Conservation (phyloP, 2,329 filamentous ascomycete species). For the Chaetothyriales sp. region DNA sequence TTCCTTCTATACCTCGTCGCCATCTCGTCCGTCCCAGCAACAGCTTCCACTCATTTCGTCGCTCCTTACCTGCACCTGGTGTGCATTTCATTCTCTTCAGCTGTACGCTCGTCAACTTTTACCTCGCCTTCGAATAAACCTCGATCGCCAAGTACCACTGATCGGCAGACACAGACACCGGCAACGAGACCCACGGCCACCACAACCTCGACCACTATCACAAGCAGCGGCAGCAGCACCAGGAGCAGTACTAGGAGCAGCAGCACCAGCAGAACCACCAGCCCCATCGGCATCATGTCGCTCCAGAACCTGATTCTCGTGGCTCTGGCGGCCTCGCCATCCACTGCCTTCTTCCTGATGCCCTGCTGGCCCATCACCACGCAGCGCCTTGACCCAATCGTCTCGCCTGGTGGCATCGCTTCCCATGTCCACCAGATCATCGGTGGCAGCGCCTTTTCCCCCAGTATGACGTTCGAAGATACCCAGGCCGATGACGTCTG, state of each 20-base stretch:
- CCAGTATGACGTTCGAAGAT: slow-evolving; percentile 3
- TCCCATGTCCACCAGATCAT: slow-evolving; percentile 60
- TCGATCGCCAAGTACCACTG: not conserved
- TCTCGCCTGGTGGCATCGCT: slow-evolving; percentile 44
- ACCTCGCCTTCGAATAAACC: not conserved
- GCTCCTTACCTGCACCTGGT: not conserved
- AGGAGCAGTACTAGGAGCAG: no score
- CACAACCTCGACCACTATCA: not conserved
- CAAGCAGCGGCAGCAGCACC: no score
- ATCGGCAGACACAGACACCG: no score
- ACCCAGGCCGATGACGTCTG: slow-evolving; percentile 59
- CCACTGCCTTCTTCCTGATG: slow-evolving; percentile 2
- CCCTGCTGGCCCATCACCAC: slow-evolving; percentile 2
- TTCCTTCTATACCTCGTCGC: not conserved
- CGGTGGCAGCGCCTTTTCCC: slow-evolving; percentile 53
- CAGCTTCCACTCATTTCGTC: not conserved
- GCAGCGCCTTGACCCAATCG: slow-evolving; percentile 47
- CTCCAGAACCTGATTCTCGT: not conserved
- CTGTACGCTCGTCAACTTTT: not conserved
- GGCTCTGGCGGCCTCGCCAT: slow-evolving; percentile 3
- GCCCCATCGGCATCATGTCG: no score
- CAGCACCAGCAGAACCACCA: no score
- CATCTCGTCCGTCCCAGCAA: not conserved
- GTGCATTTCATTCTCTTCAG: not conserved
- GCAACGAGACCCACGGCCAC: not conserved